Evolutionary conservation across 441 rosid species (phyloP), one percentile per base, ranked within the genome.

Genomic region (Euphorbia celastroides): DNA sequence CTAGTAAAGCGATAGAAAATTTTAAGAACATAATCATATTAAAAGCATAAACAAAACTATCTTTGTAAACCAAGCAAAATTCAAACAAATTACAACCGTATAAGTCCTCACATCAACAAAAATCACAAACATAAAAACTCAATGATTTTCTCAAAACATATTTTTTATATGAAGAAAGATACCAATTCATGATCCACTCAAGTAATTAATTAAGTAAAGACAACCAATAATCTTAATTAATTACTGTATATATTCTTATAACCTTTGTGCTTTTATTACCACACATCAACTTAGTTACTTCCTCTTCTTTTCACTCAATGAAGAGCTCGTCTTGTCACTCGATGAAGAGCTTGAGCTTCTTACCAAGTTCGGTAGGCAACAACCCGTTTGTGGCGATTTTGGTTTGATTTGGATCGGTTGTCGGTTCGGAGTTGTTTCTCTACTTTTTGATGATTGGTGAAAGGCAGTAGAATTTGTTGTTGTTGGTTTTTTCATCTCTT

Each of bases 291-390:
- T 77, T 60, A 66, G 22, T 51, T 51, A 60, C 75, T 75, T 77
- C 75, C 63, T 79, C 75, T 75, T 87, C 56, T 77, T 83, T 62
- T 82, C 88, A 1, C 74, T 58, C 25, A 71, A 26, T 2, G 44
- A 3, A 38, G 44, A 38, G 44, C 44, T 38, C 44, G 12, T 38
- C 44, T 38, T 38, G 8, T 38, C 44, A 14, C 44, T 38, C 44
- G 44, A 38, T 28, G 72, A 26, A 28, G 60, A 80, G 79, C 85
- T 85, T 65, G 73, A 61, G 74, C 79, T 80, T 44, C 82, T 69
- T 55, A 73, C 81, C 73, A 82, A 66, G 65, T 71, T 64, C 13
- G 90, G 87, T 34, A 88, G 70, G 80, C 93, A 85, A 73, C 88
- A 67, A 7, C 64, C 78, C 28, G 75, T 59, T n/a, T 42, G 65